A percentile compares a stretch with the other conserved stretches of the same genome.
These are phyloP conservation scores for Penicillium sp. DNA, from an alignment of 2,329 filamentous ascomycete species.

Conservation along the genomic window DNA sequence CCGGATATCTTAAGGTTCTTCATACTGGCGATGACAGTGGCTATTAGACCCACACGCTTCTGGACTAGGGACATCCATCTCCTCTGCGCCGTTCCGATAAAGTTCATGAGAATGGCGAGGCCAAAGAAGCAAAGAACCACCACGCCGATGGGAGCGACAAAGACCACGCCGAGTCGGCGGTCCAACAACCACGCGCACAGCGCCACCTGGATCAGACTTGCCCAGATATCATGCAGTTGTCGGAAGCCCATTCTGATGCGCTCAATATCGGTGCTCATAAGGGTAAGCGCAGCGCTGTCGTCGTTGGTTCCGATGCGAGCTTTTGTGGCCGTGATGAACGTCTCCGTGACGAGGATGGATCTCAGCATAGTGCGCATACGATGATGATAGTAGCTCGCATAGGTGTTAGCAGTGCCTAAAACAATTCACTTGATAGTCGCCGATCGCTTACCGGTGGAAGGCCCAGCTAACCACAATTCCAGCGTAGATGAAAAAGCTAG, in stretches of 20 bases:
- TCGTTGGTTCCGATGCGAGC: no score
- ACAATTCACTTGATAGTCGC: no score
- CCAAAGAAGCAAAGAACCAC: conserved; percentile 21
- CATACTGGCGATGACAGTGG: conserved; percentile 39
- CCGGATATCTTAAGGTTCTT: conserved; percentile 45
- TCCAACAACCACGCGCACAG: conserved; percentile 14
- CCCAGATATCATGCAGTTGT: conserved; percentile 21
- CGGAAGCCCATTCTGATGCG: conserved; percentile 13
- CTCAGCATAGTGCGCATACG: no score
- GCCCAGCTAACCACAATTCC: conserved; percentile 17
- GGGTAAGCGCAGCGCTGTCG: conserved; percentile 9
- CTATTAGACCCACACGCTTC: conserved; percentile 29
- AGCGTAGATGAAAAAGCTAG: conserved; percentile 20
- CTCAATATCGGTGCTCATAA: conserved; percentile 33
- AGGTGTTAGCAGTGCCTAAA: no score
- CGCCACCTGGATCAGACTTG: conserved; percentile 10
- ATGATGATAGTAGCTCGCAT: no score
- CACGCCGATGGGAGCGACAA: conserved; percentile 5
- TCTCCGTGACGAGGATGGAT: conserved; percentile 7
- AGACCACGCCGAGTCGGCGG: conserved; percentile 7
- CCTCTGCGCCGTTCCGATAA: conserved; percentile 21
- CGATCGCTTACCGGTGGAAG: conserved; percentile 17
- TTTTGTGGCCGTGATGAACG: no score
- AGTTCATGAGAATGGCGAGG: conserved; percentile 24
- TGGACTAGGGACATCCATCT: conserved; percentile 26